Conservation (phyloP, 108 stramenopile species). For the Nitzschia sp. region DNA sequence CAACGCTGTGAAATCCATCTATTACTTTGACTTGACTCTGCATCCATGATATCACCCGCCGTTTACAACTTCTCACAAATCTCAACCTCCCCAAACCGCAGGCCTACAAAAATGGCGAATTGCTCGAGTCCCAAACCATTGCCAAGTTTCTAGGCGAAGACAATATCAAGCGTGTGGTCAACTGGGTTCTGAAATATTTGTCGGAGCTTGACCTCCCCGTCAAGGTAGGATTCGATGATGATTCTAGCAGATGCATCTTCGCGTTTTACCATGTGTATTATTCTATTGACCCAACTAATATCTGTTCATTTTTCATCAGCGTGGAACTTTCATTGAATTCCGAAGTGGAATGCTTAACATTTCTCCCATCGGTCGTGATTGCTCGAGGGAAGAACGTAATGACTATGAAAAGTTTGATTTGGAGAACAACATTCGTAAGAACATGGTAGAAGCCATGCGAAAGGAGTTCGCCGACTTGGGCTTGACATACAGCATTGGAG, state of each 20-base stretch:
- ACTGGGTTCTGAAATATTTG: slow-evolving; percentile 93
- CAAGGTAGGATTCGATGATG: slow-evolving; percentile 82
- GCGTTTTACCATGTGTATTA: neutral
- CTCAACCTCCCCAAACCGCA: too few species aligned
- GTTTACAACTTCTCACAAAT: too few species aligned
- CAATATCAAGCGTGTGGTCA: slow-evolving; percentile 94
- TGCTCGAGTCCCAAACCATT: slow-evolving; percentile 87
- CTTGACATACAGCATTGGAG: slow-evolving; percentile 96
- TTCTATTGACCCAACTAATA: neutral
- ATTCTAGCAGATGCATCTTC: too few species aligned
- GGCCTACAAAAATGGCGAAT: slow-evolving; percentile 92
- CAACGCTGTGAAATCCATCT: too few species aligned
- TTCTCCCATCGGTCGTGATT: slow-evolving; percentile 97
- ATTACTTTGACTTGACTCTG: too few species aligned
- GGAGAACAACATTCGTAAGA: slow-evolving; percentile 78
- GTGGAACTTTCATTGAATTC: slow-evolving; percentile 99
- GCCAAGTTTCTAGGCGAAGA: slow-evolving; percentile 94
- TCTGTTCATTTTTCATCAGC: slow-evolving; percentile 36
- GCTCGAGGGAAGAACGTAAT: slow-evolving; percentile 96
- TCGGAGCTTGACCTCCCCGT: slow-evolving; percentile 92
- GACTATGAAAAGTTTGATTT: slow-evolving; percentile 97
- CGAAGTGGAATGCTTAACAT: slow-evolving; percentile 99
- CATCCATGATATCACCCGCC: too few species aligned
- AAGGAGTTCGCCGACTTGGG: slow-evolving; percentile 90
- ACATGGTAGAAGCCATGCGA: slow-evolving; percentile 93